phyloP scores from a whole-genome alignment of 1,284 basidiomycete species.

The Rhodotorula sp. region DNA sequence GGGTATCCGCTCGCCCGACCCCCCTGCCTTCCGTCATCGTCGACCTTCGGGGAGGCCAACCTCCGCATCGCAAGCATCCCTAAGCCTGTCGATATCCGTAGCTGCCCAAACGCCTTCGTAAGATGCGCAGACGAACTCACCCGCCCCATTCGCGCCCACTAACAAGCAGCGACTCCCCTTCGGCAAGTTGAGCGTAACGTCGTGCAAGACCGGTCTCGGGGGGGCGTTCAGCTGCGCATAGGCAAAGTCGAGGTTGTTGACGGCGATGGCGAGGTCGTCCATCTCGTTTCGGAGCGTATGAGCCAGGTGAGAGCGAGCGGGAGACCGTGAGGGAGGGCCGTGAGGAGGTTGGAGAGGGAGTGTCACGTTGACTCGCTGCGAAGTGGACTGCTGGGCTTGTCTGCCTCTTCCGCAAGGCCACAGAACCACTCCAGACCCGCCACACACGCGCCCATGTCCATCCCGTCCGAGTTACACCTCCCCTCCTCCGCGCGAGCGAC shows the following conservation, averaged over 20 bases:
- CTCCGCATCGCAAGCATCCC: neutral
- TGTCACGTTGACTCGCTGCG: neutral
- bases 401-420: no score
- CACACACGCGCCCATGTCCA: neutral
- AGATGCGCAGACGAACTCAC: conserved; percentile 53
- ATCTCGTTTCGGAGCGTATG: neutral
- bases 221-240: conserved; percentile 53
- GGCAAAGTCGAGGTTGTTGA: conserved; percentile 62
- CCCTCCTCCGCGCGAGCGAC: neutral
- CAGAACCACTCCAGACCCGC: no score
- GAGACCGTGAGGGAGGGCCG: neutral
- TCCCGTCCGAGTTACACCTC: neutral
- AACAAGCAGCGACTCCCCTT: conserved; percentile 75
- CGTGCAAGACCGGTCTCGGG: conserved; percentile 52
- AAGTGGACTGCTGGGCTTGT: no score
- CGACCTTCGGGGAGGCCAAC: neutral
- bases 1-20: no score
- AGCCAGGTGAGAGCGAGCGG: neutral
- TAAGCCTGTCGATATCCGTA: no score
- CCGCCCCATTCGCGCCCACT: conserved; percentile 82
- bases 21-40: neutral
- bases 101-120: no score
- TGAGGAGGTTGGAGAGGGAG: neutral
- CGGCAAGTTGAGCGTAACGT: conserved; percentile 65
- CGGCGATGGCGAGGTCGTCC: conserved; percentile 54